Evolutionary conservation across 1,284 basidiomycete species (phyloP).

Genomic region (Tylopilus sp.): DNA sequence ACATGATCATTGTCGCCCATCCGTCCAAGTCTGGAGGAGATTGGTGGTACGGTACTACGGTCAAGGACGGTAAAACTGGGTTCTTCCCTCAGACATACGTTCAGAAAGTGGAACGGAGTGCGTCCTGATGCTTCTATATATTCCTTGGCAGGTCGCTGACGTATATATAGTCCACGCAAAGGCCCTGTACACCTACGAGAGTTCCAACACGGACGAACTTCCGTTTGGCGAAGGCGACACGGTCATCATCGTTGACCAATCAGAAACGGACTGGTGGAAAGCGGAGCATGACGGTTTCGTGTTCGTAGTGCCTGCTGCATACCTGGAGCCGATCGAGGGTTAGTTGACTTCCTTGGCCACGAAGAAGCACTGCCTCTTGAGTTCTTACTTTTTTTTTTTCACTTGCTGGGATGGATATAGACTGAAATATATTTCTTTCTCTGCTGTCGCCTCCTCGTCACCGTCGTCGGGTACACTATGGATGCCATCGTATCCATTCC

Average conservation of each 20-base stretch:
- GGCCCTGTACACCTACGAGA: constrained; percentile 77
- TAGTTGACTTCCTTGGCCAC: constrained; percentile 51
- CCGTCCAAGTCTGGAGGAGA: constrained; percentile 82
- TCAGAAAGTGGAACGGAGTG: constrained; percentile 64
- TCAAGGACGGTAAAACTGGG: constrained; percentile 68
- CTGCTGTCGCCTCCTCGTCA: constrained; percentile 32
- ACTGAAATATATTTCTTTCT: constrained; percentile 66
- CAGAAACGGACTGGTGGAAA: constrained; percentile 92
- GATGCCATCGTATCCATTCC: constrained; percentile 24
- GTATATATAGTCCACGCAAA: constrained; percentile 56
- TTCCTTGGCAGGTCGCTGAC: constrained; percentile 5
- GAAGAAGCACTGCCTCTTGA: constrained; percentile 38
- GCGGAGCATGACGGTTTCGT: constrained; percentile 79
- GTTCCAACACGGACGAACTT: constrained; percentile 72
- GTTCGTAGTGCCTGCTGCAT: constrained; percentile 86
- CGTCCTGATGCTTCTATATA: constrained; percentile 27
- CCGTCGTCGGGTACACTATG: constrained; percentile 12
- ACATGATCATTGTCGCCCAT: constrained; percentile 75
- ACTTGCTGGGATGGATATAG: constrained; percentile 49
- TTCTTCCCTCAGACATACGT: constrained; percentile 93
- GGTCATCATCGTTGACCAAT: constrained; percentile 74
- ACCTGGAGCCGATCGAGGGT: constrained; percentile 83
- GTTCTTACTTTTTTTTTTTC: constrained; percentile 48
- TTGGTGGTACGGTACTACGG: constrained; percentile 91
- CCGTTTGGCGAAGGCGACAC: constrained; percentile 77